A percentile compares a stretch with the other conserved stretches of the same genome.
Conservation (phyloP, 2,329 filamentous ascomycete genomes). For the Stagonosporopsis cucurbitacearum region DNA sequence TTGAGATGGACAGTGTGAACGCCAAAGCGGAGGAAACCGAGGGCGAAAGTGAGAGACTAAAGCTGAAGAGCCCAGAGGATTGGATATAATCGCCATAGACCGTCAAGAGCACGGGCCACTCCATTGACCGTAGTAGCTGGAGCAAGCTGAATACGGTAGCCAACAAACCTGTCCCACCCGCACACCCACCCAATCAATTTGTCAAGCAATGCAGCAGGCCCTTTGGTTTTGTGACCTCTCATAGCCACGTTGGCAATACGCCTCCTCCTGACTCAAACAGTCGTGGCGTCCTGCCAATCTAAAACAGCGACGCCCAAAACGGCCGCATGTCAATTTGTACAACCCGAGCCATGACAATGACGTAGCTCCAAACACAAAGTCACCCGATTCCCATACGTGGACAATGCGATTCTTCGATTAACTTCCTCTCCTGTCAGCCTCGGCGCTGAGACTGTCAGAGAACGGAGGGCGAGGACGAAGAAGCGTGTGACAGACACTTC, state of each 20-base stretch:
- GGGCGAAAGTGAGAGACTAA: slow-evolving; percentile 20
- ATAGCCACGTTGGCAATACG: slow-evolving; percentile 12
- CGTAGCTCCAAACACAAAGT: slow-evolving; percentile 9
- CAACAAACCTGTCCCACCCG: not conserved
- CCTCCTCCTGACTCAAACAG: slow-evolving; percentile 1
- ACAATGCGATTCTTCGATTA: slow-evolving; percentile 4
- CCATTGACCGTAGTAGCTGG: not conserved
- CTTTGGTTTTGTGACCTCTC: not conserved
- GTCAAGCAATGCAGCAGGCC: not conserved
- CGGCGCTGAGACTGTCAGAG: slow-evolving; percentile 6
- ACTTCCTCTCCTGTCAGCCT: not conserved
- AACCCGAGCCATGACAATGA: slow-evolving; percentile 7
- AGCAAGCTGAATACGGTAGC: not conserved
- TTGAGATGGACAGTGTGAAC: slow-evolving; percentile 56
- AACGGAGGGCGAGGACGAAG: not conserved
- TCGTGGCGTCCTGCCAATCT: slow-evolving; percentile 3
- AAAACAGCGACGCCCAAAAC: slow-evolving; percentile 12
- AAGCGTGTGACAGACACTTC: slow-evolving; percentile 9
- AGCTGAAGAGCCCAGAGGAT: slow-evolving; percentile 27
- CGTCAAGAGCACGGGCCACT: not conserved
- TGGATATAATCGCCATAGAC: slow-evolving; percentile 22
- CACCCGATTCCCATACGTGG: slow-evolving; percentile 4
- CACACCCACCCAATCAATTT: not conserved
- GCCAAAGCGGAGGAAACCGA: slow-evolving; percentile 49
- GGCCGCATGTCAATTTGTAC: slow-evolving; percentile 15